Evolutionary conservation across 1,284 basidiomycete species (phyloP), one percentile per base, ranked within the genome.

Genomic region (Xerocomus nothofagi): DNA sequence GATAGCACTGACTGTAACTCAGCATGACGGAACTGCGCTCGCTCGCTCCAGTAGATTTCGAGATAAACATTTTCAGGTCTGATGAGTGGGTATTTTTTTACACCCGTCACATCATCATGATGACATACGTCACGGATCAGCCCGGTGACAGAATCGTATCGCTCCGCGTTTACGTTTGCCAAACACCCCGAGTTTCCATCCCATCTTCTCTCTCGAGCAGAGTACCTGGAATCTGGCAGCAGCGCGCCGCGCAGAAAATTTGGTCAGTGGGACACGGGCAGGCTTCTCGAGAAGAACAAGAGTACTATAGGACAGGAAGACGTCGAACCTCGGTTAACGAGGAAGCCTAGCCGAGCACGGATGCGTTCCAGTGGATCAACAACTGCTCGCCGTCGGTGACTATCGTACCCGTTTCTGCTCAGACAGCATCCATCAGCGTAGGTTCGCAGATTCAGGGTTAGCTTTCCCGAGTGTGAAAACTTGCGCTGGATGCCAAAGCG

Each of bases 181-280:
- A 71, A 68, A 44, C 74, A 73, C 36, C 73, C 82, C 14, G 72
- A 74, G 48, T 83, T 87, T 60, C 53, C 70, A 2, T 70, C 76
- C 38, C 69, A 72, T 44, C 72, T 77, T 12, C 81, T 94, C 57
- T 91, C 90, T 3, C 75, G 87, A 32, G 80, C 80, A 44, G 91
- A 95, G 63, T 96, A 93, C 70, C 73, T 81, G 47, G 93, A 95
- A 69, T 79, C 77, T 54, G 93, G 93, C 30, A 86, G 81, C 57
- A 80, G 75, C 51, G 86, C 85, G 52, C 83, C 82, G 54, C 78
- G 88, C 50, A 74, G 82, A 53, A 90, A 84, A 65, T 88, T 89
- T 66, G 62, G 61, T 12, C 72, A 75, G 20, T 76, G 76, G 76
- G 72, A 71, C 54, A 58, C 62, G 6, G 54, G 44, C 3, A 65